Percentiles rank a stretch among this genome's conserved stretches.
Conservation (phyloP, 257 asterid species). For the Solanum medicagineum region DNA sequence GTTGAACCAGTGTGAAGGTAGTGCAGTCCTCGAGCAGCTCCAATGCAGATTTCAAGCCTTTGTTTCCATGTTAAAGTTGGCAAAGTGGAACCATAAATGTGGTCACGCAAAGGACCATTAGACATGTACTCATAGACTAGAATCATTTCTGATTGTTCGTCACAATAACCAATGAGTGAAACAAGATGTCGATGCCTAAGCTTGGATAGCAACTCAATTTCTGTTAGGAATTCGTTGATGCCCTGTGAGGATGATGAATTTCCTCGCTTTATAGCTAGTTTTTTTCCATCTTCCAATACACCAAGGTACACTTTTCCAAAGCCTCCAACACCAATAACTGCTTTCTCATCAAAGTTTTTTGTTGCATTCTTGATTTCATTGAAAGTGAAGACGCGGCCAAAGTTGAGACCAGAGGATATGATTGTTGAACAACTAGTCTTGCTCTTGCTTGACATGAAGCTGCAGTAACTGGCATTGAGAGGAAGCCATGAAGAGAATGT, state of each 20-base stretch:
- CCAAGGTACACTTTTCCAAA: slow-evolving; percentile 93
- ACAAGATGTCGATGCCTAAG: slow-evolving; percentile 86
- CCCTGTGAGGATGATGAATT: slow-evolving; percentile 84
- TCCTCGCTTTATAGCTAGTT: slow-evolving; percentile 78
- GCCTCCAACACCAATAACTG: slow-evolving; percentile 78
- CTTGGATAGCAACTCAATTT: slow-evolving; percentile 69
- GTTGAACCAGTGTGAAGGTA: slow-evolving; percentile 93
- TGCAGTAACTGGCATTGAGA: slow-evolving; percentile 47
- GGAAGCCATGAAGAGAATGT: slow-evolving; percentile 92
- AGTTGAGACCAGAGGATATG: slow-evolving; percentile 36
- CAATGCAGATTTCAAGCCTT: slow-evolving; percentile 83
- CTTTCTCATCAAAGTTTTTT: slow-evolving; percentile 55
- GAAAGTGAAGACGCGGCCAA: slow-evolving; percentile 60
- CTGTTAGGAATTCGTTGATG: slow-evolving; percentile 75
- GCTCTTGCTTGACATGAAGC: slow-evolving; percentile 65
- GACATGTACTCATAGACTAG: slow-evolving; percentile 83
- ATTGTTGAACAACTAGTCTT: slow-evolving; percentile 50
- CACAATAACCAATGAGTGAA: slow-evolving; percentile 79
- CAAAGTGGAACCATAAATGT: slow-evolving; percentile 49
- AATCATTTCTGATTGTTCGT: slow-evolving; percentile 77
- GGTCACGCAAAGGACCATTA: slow-evolving; percentile 72
- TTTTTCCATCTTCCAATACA: slow-evolving; percentile 42
- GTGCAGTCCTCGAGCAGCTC: slow-evolving; percentile 85
- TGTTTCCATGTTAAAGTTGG: slow-evolving; percentile 65
- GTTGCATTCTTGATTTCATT: slow-evolving; percentile 58